These are phyloP conservation scores for Magnaporthiopsis rhizophila DNA, from an alignment of 2,329 filamentous ascomycete genomes.

Conservation along the genomic window DNA sequence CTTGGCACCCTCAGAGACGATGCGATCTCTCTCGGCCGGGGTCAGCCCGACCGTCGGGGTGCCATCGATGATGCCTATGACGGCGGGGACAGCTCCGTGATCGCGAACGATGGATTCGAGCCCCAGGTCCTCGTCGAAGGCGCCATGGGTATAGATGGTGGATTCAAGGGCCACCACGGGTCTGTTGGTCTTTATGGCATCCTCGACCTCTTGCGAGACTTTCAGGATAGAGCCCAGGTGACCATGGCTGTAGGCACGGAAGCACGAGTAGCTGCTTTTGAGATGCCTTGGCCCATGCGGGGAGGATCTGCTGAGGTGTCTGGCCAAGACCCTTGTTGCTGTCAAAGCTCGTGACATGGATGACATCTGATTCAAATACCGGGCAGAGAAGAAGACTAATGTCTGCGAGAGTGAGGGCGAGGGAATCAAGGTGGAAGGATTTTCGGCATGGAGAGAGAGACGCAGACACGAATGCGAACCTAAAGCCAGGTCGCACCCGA, in stretches of 20 bases:
- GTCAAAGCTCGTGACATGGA: not conserved
- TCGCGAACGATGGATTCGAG: slow-evolving; percentile 75
- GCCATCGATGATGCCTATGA: slow-evolving; percentile 80
- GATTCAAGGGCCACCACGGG: slow-evolving; percentile 91
- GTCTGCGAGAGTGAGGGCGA: not conserved
- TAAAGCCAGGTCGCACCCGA: not conserved
- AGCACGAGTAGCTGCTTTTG: not conserved
- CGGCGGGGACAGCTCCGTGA: slow-evolving; percentile 80
- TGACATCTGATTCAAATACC: not conserved
- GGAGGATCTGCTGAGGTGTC: not conserved
- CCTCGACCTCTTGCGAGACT: slow-evolving; percentile 73
- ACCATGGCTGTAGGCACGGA: not conserved
- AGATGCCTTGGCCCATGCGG: not conserved
- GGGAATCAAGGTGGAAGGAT: not conserved
- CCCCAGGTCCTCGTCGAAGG: slow-evolving; percentile 62
- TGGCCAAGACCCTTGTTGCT: not conserved
- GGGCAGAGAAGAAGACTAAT: not conserved
- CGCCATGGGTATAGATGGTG: slow-evolving; percentile 94
- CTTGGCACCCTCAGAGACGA: slow-evolving; percentile 63
- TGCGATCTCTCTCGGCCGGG: slow-evolving; percentile 61
- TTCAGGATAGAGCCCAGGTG: slow-evolving; percentile 2
- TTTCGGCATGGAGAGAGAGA: not conserved
- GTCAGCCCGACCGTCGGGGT: slow-evolving; percentile 72
- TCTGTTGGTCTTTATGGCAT: slow-evolving; percentile 64
- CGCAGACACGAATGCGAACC: not conserved